Evolutionary conservation across 306 rosid genomes (phyloP), one percentile per base, ranked within the genome.

Genomic region (Lithocarpus polystachyus): DNA sequence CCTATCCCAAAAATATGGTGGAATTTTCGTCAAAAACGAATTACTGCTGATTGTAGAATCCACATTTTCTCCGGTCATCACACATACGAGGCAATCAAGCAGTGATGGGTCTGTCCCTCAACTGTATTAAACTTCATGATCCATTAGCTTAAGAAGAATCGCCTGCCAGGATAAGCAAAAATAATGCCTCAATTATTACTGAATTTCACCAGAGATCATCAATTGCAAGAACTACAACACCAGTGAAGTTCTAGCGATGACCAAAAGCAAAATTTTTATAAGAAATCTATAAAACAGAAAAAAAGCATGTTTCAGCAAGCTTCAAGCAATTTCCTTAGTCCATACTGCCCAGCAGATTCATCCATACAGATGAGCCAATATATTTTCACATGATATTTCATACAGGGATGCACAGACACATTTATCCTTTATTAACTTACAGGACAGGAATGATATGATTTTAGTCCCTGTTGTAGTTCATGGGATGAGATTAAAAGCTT

Each of bases 391-490:
- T 15, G 57, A 74, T 70, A 56, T 75, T 31, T 67, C 61, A 78
- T 65, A 74, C 28, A 75, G 12, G 40, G 17, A 35, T 7, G 72
- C 40, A 33, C 43, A 69, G 17, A 70, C 5, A 6, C 62, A 45
- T 29, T 76, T 33, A 10, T 70, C 45, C 48, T n/a, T 23, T 15
- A 22, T 80, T 43, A 70, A 83, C 97, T 92, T 89, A 92, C 99
- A 9, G 99, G 99, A 80, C 97, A 86, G 7, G 93, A 87, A 11
- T 51, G 82, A 79, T 89, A 78, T 24, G 96, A 85, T 82, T 72
- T 84, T 70, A 95, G 83, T 79, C 95, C 95, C 78, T 82, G 92
- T 65, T 92, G 89, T 52, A 95, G 86, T 82, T 89, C 92, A 56
- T 86, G 81, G 33, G 83, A 56, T 48, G 94, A 83, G 79, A 92